Evolutionary conservation across 331 rosid genomes (phyloP), one percentile per base, ranked within the genome.

Genomic region (Pyrus hybrid): DNA sequence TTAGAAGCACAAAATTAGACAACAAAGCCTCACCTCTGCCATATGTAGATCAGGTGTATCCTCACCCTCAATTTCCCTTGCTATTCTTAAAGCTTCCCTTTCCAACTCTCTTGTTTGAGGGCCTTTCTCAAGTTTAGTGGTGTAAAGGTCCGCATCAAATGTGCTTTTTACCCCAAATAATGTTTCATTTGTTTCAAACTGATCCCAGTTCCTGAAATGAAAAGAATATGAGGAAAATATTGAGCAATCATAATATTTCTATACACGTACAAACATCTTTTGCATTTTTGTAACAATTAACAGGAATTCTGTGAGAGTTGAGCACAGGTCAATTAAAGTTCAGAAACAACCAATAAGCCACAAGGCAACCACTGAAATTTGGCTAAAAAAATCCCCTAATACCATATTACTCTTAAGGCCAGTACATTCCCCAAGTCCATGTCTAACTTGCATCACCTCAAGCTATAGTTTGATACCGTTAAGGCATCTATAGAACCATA

Each of bases 31-130:
- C 76, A 93, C 99, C 96, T 94, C 99, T 47, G 97, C 97, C 63
- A 89, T 78, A 82, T 94, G 99, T 77, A 87, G 92, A 92, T 94
- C 99, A 77, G 79, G 90, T 45, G 99, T 94, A 4, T 87, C 99
- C 88, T 94, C 99, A 1, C 92, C 93, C 91, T 92, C 99, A 73
- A 92, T 94, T 86, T 94, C 97, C 81, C 90, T 85, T 4, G 99
- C 99, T 73, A 91, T 85, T 88, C 89, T 88, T 76, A 71, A 77
- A 69, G 99, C 99, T 85, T 87, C 88, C 80, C 76, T 84, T 83
- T 94, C 97, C 86, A 89, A 76, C 23, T 88, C 95, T 83, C 90
- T 90, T 78, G 63, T 85, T 79, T 35, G 87, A 72, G 99, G 96
- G 61, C 99, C 99, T 83, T 82, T 90, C 72, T 87, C 96, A 72